These are phyloP conservation scores for Didymella sp. DNA, from an alignment of 2,329 filamentous ascomycete genomes.

Conservation along the genomic window DNA sequence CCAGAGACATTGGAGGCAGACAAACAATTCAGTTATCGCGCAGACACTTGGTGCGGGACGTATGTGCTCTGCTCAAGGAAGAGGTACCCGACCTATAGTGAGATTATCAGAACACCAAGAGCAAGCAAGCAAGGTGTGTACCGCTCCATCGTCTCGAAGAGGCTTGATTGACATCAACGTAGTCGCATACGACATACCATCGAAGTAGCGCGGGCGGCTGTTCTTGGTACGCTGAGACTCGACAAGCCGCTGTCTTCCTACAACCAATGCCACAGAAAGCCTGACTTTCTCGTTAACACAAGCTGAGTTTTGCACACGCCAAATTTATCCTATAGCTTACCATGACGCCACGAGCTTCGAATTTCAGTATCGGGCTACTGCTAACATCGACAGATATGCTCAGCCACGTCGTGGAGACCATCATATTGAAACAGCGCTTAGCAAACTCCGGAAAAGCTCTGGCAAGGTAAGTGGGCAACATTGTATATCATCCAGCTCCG, in stretches of 20 bases:
- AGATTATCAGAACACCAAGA: not conserved
- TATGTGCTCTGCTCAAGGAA: not conserved
- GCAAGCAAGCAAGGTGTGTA: not conserved
- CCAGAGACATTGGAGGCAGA: not conserved
- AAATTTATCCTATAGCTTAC: not conserved
- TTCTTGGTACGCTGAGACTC: not conserved
- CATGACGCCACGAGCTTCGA: not conserved
- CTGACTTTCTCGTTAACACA: not conserved
- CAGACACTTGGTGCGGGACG: not conserved
- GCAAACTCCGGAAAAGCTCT: not conserved
- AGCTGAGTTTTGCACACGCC: not conserved
- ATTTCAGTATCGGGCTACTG: not conserved
- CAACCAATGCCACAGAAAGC: not conserved
- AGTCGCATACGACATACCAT: not conserved
- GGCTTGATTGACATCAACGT: not conserved
- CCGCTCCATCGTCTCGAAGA: not conserved
- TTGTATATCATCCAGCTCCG: not conserved
- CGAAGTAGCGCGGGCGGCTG: not conserved
- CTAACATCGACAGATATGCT: not conserved
- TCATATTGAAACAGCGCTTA: not conserved
- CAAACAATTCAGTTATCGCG: not conserved
- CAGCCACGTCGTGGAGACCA: not conserved
- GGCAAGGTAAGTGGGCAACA: not conserved
- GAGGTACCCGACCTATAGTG: not conserved
- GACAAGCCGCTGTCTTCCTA: not conserved